A percentile compares a stretch with the other conserved stretches of the same genome.
These are phyloP conservation scores for Lentinula sp. DNA, from an alignment of 768 basidiomycete genomes.

Conservation along the genomic window DNA sequence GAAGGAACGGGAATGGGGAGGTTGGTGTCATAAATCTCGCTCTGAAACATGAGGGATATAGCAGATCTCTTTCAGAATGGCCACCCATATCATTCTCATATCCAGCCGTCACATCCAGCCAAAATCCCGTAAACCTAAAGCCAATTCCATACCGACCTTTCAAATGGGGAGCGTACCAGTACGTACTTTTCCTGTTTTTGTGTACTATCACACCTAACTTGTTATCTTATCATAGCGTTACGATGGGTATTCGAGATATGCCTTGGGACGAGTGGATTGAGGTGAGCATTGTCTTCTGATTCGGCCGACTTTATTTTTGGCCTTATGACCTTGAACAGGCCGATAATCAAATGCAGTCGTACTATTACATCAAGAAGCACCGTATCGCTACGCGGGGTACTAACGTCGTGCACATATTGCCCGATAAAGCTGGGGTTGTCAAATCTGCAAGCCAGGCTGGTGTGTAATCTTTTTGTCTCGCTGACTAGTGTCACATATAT, in stretches of 20 bases:
- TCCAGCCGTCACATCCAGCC: conserved; percentile 39
- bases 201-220: background rate
- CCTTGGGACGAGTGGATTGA: conserved; percentile 71
- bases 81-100: conserved; percentile 43
- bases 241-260: conserved; percentile 66
- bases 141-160: conserved; percentile 65
- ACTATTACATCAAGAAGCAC: conserved; percentile 52
- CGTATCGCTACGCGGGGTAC: conserved; percentile 48
- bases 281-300: conserved; percentile 22
- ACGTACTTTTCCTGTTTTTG: conserved; percentile 16
- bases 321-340: conserved; percentile 27
- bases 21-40: background rate
- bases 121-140: conserved; percentile 33
- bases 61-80: conserved; percentile 32
- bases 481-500: background rate
- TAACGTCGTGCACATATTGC: conserved; percentile 40
- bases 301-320: background rate
- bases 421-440: conserved; percentile 30
- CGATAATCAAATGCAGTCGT: conserved; percentile 48
- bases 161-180: conserved; percentile 60
- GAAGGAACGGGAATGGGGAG: conserved; percentile 5
- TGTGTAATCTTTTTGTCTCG: conserved; percentile 25
- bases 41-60: too few species aligned
- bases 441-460: conserved; percentile 13
- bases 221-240: conserved; percentile 35